phyloP scores from a whole-genome alignment of 2,329 filamentous ascomycete species.

The Phyllosticta capitalensis region DNA sequence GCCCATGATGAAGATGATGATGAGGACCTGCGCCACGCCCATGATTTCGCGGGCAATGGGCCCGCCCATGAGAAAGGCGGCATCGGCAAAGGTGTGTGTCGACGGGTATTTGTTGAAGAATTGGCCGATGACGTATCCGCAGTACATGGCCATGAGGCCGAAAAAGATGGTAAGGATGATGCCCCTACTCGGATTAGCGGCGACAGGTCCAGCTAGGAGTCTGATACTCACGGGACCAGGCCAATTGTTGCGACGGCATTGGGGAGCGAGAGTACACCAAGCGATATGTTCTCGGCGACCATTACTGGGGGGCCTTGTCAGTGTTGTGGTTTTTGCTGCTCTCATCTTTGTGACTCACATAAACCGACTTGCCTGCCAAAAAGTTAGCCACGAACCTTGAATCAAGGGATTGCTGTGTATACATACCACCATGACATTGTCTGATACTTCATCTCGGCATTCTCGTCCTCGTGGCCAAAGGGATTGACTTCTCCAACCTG shows the following conservation, averaged over 20 bases:
- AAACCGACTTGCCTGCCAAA: not conserved
- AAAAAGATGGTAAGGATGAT: constrained; percentile 45
- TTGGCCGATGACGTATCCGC: constrained; percentile 50
- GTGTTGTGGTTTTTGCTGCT: not conserved
- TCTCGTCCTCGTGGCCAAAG: constrained; percentile 22
- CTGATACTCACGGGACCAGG: constrained; percentile 36
- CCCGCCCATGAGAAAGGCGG: constrained; percentile 53
- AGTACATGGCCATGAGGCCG: constrained; percentile 49
- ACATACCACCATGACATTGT: constrained; percentile 41
- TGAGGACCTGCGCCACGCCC: constrained; percentile 51
- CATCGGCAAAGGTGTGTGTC: constrained; percentile 59
- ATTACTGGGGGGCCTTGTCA: constrained; percentile 32
- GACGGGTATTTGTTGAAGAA: constrained; percentile 49
- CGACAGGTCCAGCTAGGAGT: not conserved
- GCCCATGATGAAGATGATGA: constrained; percentile 60
- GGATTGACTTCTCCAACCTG: constrained; percentile 7
- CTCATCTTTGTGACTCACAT: not conserved
- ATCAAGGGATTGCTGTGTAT: not conserved
- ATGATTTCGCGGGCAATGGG: constrained; percentile 52
- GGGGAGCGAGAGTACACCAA: constrained; percentile 48
- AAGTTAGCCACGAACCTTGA: not conserved
- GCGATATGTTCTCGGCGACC: constrained; percentile 50
- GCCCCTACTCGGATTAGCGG: constrained; percentile 27
- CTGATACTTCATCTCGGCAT: constrained; percentile 40
- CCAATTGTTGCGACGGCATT: constrained; percentile 44